phyloP scores from a whole-genome alignment of 371 early-diverging fungal species.

The Mortierella sp. region DNA sequence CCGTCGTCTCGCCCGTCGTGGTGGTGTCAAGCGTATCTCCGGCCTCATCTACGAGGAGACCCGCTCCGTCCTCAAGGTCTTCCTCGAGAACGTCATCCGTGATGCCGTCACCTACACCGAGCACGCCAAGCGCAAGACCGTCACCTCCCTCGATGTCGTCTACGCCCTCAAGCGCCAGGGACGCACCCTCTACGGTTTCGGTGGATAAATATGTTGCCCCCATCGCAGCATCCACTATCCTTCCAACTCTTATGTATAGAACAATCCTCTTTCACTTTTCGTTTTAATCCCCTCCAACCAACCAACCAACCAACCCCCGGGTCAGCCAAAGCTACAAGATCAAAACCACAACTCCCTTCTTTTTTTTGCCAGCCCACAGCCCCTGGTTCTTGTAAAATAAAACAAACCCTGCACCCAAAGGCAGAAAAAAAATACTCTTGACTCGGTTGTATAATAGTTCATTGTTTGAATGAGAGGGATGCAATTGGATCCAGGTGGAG shows the following conservation, averaged over 20 bases:
- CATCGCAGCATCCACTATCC: neutral
- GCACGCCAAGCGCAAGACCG: slow-evolving; percentile 99
- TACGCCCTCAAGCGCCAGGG: slow-evolving; percentile 99
- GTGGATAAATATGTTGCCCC: slow-evolving; percentile 42
- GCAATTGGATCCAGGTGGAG: slow-evolving; percentile 1
- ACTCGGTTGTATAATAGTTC: neutral
- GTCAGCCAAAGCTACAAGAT: slow-evolving; percentile 15
- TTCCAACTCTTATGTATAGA: slow-evolving; percentile 35
- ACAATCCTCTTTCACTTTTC: slow-evolving; percentile 1
- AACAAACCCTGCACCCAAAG: slow-evolving; percentile 24
- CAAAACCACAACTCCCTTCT: neutral
- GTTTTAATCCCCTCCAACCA: slow-evolving; percentile 13
- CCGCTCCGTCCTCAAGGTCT: slow-evolving; percentile 96
- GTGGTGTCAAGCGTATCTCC: slow-evolving; percentile 99
- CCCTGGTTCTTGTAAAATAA: slow-evolving; percentile 47
- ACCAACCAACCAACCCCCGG: slow-evolving; percentile 19
- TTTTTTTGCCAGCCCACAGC: slow-evolving; percentile 17
- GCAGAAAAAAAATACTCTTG: slow-evolving; percentile 7
- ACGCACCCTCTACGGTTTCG: slow-evolving; percentile 63
- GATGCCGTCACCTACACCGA: slow-evolving; percentile 99
- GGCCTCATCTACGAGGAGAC: slow-evolving; percentile 99
- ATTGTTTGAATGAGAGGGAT: neutral
- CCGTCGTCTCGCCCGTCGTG: slow-evolving; percentile 99
- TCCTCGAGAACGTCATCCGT: slow-evolving; percentile 98
- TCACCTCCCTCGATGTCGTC: slow-evolving; percentile 91